Conservation (phyloP, 1,284 basidiomycete species). For the Ustilago hordei region DNA sequence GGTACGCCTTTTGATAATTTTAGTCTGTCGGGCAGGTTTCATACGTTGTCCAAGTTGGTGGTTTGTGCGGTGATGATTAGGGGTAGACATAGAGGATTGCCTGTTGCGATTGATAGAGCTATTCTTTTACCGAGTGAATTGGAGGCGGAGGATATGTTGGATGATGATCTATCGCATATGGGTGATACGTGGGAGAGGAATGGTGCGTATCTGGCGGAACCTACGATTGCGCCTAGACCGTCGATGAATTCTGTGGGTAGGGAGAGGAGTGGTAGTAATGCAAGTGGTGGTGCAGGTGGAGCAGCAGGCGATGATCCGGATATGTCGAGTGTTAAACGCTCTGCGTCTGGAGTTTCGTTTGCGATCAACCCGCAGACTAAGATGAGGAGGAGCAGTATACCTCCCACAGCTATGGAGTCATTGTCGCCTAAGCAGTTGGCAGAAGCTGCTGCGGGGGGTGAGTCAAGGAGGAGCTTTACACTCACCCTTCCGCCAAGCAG, state of each 20-base stretch:
- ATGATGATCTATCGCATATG: constrained; percentile 47
- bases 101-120: constrained; percentile 84
- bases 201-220: constrained; percentile 27
- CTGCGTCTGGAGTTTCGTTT: constrained; percentile 40
- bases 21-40: constrained; percentile 79
- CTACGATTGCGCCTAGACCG: constrained; percentile 3
- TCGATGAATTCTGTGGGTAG: constrained; percentile 22
- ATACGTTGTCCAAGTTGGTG: constrained; percentile 86
- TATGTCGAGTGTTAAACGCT: constrained; percentile 19
- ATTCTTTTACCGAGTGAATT: constrained; percentile 69
- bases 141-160: constrained; percentile 54
- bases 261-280: constrained; percentile 22
- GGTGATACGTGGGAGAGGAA: constrained; percentile 44
- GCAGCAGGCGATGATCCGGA: constrained; percentile 8
- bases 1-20: constrained; percentile 78
- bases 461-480: constrained; percentile 34
- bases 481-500: constrained; percentile 36
- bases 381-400: constrained; percentile 31
- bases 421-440: constrained; percentile 24
- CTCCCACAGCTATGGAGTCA: constrained; percentile 13
- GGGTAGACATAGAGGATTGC: constrained; percentile 86
- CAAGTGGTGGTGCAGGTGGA: constrained; percentile 5
- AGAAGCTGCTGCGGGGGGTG: constrained; percentile 12
- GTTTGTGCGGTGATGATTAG: constrained; percentile 85
- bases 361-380: constrained; percentile 15